Percentiles rank a stretch among this genome's conserved stretches.
Evolutionary conservation across 805 yeast genomes (phyloP).

Genomic region (Hanseniaspora lindneri): DNA sequence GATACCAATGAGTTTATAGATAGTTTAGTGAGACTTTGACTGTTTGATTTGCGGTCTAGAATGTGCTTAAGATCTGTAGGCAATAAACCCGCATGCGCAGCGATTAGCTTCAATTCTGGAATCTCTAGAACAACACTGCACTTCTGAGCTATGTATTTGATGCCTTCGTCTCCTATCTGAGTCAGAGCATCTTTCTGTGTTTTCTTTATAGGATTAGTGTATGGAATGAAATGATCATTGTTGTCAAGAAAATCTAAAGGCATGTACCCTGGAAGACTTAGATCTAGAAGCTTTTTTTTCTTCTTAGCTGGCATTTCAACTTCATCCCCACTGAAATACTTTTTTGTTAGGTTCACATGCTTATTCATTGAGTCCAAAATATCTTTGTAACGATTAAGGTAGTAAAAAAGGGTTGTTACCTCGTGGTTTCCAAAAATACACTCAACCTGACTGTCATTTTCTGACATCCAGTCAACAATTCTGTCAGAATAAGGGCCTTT

Average conservation of each 20-base stretch:
- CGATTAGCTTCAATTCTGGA: conserved; percentile 29
- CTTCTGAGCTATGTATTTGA: conserved; percentile 17
- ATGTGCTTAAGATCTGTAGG: conserved; percentile 34
- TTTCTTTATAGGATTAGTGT: conserved; percentile 1
- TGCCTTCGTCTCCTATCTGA: conserved; percentile 16
- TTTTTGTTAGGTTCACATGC: conserved; percentile 17
- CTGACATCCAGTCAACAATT: conserved; percentile 54
- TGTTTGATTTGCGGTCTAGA: conserved; percentile 24
- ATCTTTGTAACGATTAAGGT: conserved; percentile 32
- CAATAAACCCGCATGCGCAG: conserved; percentile 73
- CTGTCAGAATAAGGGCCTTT: conserved; percentile 70
- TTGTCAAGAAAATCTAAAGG: conserved; percentile 17
- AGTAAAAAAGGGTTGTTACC: conserved; percentile 46
- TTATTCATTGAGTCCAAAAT: conserved; percentile 16
- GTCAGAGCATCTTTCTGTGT: conserved; percentile 17
- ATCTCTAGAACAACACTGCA: conserved; percentile 1
- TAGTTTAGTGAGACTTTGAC: conserved; percentile 48
- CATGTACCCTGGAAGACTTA: conserved; percentile 21
- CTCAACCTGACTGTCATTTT: conserved; percentile 38
- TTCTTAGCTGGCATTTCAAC: conserved; percentile 20
- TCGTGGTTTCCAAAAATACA: conserved; percentile 90
- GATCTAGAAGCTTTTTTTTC: conserved; percentile 20
- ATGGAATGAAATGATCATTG: background rate
- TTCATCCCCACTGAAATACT: conserved; percentile 20
- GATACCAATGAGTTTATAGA: conserved; percentile 35